Evolutionary conservation across 345 rosid species (phyloP), one percentile per base, ranked within the genome.

Genomic region (Combretum micranthum): DNA sequence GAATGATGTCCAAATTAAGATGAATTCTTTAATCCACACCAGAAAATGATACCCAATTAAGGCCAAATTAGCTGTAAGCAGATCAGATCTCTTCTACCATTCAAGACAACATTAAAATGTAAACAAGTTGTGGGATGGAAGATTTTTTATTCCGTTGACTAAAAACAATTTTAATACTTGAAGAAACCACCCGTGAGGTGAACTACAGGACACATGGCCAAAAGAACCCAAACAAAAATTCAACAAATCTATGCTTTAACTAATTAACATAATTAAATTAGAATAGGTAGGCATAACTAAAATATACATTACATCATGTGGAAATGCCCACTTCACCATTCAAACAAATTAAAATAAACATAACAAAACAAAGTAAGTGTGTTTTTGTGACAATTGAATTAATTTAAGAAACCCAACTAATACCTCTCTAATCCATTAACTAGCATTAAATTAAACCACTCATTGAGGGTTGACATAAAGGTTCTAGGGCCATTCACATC

Each of bases 111-210:
- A 53, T 53, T 18, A 32, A 39, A 15, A 20, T 13, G 25, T 44
- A 53, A 44, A 23, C 26, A 53, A 53, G 43, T 53, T 26, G 20
- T 20, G 44, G 23, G 26, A 54, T n/a, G 42, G 21, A 54, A 13
- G 4, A 32, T 20, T 32, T 11, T 19, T 54, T 52, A n/a, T n/a
- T 10, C 44, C 44, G 43, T 26, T 43, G 43, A 32, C 56, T 20
- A n/a, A 26, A 52, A 37, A 22, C 37, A 39, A 54, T 37, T 16
- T 32, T 32, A 32, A 5, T 32, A 7, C 39, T 32, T 3, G 39
- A 37, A 54, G 57, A 37, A 14, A 54, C 57, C 57, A 39, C 45
- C 57, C 57, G 57, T 17, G 57, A 54, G 15, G 44, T 4, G 21
- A 39, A 39, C 57, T 37, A 54, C n/a, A 54, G 17, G 20, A 54